A percentile compares a stretch with the other conserved stretches of the same genome.
These are phyloP conservation scores for Psidium guajava DNA, from an alignment of 345 rosid genomes.

Conservation along the genomic window DNA sequence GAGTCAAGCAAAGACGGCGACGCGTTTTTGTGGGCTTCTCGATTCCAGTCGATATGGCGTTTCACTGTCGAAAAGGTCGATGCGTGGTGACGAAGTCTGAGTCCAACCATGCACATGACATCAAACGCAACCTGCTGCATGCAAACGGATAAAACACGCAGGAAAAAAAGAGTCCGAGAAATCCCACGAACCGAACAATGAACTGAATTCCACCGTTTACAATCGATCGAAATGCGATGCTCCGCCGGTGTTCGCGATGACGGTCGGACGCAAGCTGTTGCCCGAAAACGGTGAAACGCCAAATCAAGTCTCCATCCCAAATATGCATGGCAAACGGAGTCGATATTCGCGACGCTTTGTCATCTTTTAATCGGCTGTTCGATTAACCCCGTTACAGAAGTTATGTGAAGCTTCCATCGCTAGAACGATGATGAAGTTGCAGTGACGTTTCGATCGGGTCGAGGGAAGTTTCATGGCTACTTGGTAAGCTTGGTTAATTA, in stretches of 20 bases:
- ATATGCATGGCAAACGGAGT: not conserved
- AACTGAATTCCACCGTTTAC: not conserved
- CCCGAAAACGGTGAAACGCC: not conserved
- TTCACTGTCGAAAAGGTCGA: not conserved
- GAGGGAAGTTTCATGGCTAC: not conserved
- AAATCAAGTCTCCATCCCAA: not conserved
- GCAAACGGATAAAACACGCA: not conserved
- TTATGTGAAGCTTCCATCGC: not conserved
- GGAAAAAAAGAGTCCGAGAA: not conserved
- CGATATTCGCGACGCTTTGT: not conserved
- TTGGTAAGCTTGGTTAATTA: not conserved
- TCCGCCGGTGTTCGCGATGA: not conserved
- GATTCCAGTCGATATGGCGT: not conserved
- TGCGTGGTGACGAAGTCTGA: not conserved
- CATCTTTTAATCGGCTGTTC: not conserved
- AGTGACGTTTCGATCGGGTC: no score
- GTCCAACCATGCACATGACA: not conserved
- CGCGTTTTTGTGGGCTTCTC: not conserved
- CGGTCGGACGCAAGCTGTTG: not conserved
- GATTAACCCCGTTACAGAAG: not conserved
- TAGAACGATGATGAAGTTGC: not conserved
- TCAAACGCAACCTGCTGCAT: not conserved
- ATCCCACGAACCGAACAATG: not conserved
- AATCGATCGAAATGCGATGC: not conserved
- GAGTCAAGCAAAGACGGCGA: not conserved